Base-by-base conservation (phyloP, 2,329 filamentous ascomycete genomes). In the Cadophora sp. region DNA sequence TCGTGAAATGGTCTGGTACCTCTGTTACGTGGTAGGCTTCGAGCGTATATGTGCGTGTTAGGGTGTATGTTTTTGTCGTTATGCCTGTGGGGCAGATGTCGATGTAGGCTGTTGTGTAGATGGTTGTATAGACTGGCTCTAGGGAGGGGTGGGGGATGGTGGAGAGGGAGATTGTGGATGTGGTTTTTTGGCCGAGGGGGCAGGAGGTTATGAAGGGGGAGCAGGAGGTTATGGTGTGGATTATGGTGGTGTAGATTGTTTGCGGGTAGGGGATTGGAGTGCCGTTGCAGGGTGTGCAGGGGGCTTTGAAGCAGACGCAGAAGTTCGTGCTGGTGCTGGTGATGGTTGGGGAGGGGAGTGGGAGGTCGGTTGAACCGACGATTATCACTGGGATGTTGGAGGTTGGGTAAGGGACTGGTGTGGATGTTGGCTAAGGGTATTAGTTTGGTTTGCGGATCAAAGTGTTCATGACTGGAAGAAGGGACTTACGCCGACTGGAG, bases 101-200 rank as follows among this genome's bases (percentile, higher is more conserved):
- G 60, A 62, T 20, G 50, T 53, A 62, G 33, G 20, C 60, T 48
- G 60, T 62, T 18, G 48, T 55, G 47, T 62, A 62, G 60, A 43
- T 22, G 22, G 33, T 62, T 24, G 47, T 55, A 20, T 24, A 24
- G 48, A 18, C 36, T 4, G 24, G 43, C 20, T 7, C 30, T 9
- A 20, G 22, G 39, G 41, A 20, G 45, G 47, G 18, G 20, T 6
- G 24, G 7, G 51, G 20, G 56, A 45, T 43, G 18, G 22, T 27
- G 22, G 36, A 30, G 22, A 27, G 41, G 27, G 59, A 20, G 45
- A 27, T 50, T 45, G 43, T 27, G 22, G 36, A 30, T 47, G 58
- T 60, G 24, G 59, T 61, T 24, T 50, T 20, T 5, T n/a, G 24
- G 3, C 59, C 45, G 22, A 27, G 41, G 18, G 59, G 18, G 45